Conservation (phyloP, 2,329 filamentous ascomycete species). For the Trichoderma aggressivum region DNA sequence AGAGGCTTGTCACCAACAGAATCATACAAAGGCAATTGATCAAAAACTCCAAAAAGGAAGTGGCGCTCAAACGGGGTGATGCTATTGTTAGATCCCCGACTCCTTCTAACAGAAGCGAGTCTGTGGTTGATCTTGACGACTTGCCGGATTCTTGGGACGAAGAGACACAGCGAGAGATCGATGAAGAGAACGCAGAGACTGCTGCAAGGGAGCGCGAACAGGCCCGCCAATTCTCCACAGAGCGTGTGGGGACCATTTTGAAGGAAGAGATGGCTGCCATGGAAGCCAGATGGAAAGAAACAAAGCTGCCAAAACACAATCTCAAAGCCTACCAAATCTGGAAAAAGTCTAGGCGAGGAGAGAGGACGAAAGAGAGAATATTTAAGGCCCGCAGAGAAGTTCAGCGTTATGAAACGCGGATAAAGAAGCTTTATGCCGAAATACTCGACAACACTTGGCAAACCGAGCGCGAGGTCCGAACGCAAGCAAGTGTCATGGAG, state of each 20-base stretch:
- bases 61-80: conserved; percentile 16
- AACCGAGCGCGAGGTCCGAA: conserved; percentile 48
- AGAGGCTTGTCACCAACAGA: conserved; percentile 41
- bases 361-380: conserved; percentile 39
- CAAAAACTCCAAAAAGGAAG: conserved; percentile 26
- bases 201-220: conserved; percentile 18
- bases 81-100: conserved; percentile 20
- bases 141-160: conserved; percentile 43
- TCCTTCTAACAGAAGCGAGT: conserved; percentile 28
- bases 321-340: conserved; percentile 60
- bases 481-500: conserved; percentile 59
- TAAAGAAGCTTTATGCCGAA: conserved; percentile 53
- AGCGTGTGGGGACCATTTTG: conserved; percentile 52
- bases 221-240: conserved; percentile 34
- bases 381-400: conserved; percentile 42
- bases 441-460: conserved; percentile 54
- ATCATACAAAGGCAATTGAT: conserved; percentile 41
- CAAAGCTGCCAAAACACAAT: conserved; percentile 53
- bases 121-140: conserved; percentile 44
- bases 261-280: conserved; percentile 51
- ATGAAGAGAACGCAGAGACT: conserved; percentile 38
- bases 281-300: conserved; percentile 54
- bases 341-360: conserved; percentile 49
- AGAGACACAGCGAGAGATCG: conserved; percentile 59
- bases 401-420: conserved; percentile 44